These are phyloP conservation scores for Brassica napus DNA, from an alignment of 345 rosid genomes.

Conservation along the genomic window Da-Ae NC_063446.1:37476001-37476500, in stretches of 20 bases:
- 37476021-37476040: conserved; percentile 86
- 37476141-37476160: neutral
- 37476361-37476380: conserved; percentile 55
- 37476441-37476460: conserved; percentile 45
- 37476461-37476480: conserved; percentile 37
- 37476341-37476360: conserved; percentile 77
- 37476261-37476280: conserved; percentile 67
- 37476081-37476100: conserved; percentile 73
- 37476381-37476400: conserved; percentile 43
- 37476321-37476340: conserved; percentile 71
- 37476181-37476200: conserved; percentile 95
- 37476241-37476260: conserved; percentile 51
- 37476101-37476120: neutral
- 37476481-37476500: conserved; percentile 68
- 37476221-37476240: conserved; percentile 63
- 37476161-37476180: conserved; percentile 26
- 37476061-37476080: conserved; percentile 45
- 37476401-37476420: neutral
- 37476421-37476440: conserved; percentile 15
- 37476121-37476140: neutral
- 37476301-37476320: conserved; percentile 84
- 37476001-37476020: conserved; percentile 93
- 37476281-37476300: conserved; percentile 70
- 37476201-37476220: conserved; percentile 98
- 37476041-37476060: conserved; percentile 60